These are phyloP conservation scores for Puccinia triticina DNA, from an alignment of 1,284 basidiomycete genomes.

Conservation along the genomic window DNA sequence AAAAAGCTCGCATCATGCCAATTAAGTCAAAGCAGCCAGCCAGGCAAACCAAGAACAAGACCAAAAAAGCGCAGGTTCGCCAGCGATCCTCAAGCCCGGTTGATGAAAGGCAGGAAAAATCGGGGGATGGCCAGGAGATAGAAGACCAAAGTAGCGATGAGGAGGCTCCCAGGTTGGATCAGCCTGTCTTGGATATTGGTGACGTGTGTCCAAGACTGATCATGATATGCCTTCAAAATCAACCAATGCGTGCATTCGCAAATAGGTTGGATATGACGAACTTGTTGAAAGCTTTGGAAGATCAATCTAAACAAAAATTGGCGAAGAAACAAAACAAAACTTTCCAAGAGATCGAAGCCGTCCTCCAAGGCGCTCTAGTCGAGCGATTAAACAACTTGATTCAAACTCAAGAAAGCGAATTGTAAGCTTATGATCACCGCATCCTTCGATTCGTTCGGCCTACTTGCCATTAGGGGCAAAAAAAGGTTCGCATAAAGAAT, in stretches of 20 bases:
- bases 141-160: slow-evolving; percentile 17
- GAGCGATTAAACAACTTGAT: slow-evolving; percentile 13
- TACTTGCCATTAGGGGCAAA: not conserved
- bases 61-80: not conserved
- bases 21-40: slow-evolving; percentile 17
- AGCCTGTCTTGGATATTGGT: not conserved
- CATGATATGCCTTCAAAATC: too few relatives aligned
- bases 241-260: not conserved
- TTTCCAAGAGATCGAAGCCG: slow-evolving; percentile 10
- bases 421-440: slow-evolving; percentile 3
- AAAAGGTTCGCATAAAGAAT: not conserved
- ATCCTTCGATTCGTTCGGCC: not conserved
- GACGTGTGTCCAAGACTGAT: not conserved
- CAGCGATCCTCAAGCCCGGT: not conserved
- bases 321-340: slow-evolving; percentile 34
- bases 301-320: slow-evolving; percentile 38
- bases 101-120: slow-evolving; percentile 1
- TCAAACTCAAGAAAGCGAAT: slow-evolving; percentile 24
- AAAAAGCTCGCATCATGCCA: slow-evolving; percentile 4
- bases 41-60: not conserved
- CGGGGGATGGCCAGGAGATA: not conserved
- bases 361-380: not conserved
- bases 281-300: slow-evolving; percentile 27
- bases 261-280: slow-evolving; percentile 18
- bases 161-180: slow-evolving; percentile 24